Evolutionary conservation across 257 asterid genomes (phyloP), one percentile per base, ranked within the genome.

Genomic region (Plantago ovata): DNA sequence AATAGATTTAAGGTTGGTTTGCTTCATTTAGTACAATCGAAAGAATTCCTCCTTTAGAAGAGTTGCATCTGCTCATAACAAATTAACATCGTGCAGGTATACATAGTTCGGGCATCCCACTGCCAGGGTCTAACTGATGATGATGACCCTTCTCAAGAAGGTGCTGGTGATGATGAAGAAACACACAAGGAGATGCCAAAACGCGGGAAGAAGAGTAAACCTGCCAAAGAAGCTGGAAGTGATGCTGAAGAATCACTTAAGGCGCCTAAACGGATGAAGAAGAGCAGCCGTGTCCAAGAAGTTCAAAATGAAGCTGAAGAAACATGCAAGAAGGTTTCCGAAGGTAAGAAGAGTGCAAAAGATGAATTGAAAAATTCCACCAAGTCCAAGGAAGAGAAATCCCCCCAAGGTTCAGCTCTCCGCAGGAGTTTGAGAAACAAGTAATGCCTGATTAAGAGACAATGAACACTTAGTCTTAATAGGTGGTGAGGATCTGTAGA

Each of bases 1-100:
- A 75, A 83, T 53, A 84, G 80, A 71, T 91, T 87, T 50, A 87
- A 87, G 98, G 98, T 90, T 47, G 8, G 75, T 63, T 56, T 44
- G 0, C 39, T 38, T 13, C 16, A 43, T 44, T 43, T 33, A 28
- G 36, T 28, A 28, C 36, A 28, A 28, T 28, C 7, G 3, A 28
- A 28, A 28, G 36, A 49, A 33, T 56, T 61, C 56, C 44, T 61
- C 56, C 44, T 46, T 13, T 33, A 49, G 2, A 39, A 38, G 21
- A 12, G 20, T 7, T 22, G 24, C n/a, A 38, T 33, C 32, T 49
- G n/a, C 42, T 1, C 10, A 28, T 12, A 6, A 38, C 5, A 16
- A 61, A 46, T 45, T 42, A 62, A 53, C 45, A 13, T 52, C 13
- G 9, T 67, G 70, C 73, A 88, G 96, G 87, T 88, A 23, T 69